These are phyloP conservation scores for Amphichorda felina DNA, from an alignment of 2,329 filamentous ascomycete genomes.

Conservation along the genomic window DNA sequence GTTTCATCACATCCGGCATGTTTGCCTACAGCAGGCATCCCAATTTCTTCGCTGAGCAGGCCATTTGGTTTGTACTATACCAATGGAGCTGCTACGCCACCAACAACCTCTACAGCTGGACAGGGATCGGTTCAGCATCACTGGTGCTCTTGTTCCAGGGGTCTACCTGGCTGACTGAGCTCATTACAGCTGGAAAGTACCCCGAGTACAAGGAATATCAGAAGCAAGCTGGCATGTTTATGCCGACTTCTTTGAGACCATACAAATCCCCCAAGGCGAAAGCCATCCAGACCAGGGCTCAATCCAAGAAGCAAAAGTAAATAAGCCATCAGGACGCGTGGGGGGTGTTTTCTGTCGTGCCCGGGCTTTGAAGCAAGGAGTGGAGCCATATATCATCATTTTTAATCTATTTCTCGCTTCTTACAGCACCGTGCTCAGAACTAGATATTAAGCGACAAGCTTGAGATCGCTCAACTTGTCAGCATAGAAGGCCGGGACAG, in stretches of 20 bases:
- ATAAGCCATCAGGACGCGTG: too few relatives aligned
- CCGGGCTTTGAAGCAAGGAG: too few relatives aligned
- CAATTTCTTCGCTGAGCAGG: conserved; percentile 88
- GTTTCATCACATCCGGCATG: conserved; percentile 74
- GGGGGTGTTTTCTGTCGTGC: too few relatives aligned
- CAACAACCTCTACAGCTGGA: conserved; percentile 63
- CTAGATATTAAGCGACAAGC: conserved; percentile 1
- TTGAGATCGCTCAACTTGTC: conserved; percentile 70
- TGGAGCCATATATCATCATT: too few relatives aligned
- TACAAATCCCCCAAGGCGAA: conserved; percentile 33
- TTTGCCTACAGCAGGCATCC: conserved; percentile 87
- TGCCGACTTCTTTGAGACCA: conserved; percentile 44
- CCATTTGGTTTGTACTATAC: conserved; percentile 80
- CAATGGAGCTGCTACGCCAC: conserved; percentile 75
- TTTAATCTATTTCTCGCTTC: too few relatives aligned
- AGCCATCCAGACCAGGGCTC: conserved; percentile 34
- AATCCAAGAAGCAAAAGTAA: conserved; percentile 26
- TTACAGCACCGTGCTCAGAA: too few relatives aligned
- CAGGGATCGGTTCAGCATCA: conserved; percentile 52
- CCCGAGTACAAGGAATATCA: conserved; percentile 81
- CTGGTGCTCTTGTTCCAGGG: conserved; percentile 79
- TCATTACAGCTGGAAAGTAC: conserved; percentile 72
- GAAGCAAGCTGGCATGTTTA: conserved; percentile 67
- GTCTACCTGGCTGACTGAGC: conserved; percentile 80
- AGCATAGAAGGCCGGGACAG: conserved; percentile 72